Conservation (phyloP, 495 filamentous ascomycete species). For the Penicillium malachiteum region DNA sequence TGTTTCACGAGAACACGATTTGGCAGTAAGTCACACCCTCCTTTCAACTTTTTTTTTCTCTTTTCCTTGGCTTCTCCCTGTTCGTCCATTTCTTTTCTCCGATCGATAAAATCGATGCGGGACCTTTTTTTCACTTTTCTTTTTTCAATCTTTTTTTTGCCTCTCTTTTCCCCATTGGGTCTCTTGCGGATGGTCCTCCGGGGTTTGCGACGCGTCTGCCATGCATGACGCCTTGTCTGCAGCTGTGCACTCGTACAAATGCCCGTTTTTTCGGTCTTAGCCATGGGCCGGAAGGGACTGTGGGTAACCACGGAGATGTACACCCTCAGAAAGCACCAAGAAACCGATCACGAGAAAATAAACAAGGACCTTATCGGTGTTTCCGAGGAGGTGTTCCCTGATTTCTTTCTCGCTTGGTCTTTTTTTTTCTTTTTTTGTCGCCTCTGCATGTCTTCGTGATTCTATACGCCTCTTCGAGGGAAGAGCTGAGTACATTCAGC, state of each 20-base stretch:
- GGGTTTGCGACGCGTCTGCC: not conserved
- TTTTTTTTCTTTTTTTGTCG: not conserved
- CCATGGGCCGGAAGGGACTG: not conserved
- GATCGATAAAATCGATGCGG: not conserved
- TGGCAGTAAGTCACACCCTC: constrained; percentile 57
- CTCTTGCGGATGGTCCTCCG: not conserved
- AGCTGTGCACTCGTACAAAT: not conserved
- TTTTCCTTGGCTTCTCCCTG: not conserved
- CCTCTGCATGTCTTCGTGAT: not conserved
- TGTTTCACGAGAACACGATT: constrained; percentile 67
- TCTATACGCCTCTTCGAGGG: not conserved
- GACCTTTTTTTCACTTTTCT: not conserved
- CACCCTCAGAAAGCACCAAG: no score
- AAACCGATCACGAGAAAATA: not conserved
- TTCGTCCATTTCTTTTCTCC: constrained; percentile 4
- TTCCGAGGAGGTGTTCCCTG: not conserved
- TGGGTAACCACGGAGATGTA: constrained; percentile 1
- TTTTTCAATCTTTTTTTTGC: not conserved
- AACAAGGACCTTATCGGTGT: not conserved
- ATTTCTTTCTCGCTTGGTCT: not conserved
- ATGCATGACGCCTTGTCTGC: constrained; percentile 1
- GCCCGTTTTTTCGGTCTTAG: not conserved
- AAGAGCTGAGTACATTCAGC: not conserved
- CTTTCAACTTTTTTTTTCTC: constrained; percentile 9
- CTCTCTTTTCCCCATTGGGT: not conserved